These are phyloP conservation scores for Chenopodium quinoa DNA, from an alignment of 148 eudicot species.

Conservation along the genomic window DNA sequence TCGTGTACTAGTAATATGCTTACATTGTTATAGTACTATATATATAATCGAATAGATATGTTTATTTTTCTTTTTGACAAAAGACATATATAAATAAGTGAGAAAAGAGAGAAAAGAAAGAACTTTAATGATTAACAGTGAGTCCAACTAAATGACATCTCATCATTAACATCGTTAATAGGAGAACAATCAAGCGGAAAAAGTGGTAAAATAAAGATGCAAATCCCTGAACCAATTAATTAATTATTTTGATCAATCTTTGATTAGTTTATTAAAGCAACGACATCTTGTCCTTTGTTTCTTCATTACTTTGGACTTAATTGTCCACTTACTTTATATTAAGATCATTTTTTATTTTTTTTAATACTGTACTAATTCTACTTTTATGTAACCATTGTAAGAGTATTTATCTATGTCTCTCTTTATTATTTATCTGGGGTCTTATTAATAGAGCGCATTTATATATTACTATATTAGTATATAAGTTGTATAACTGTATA, in stretches of 20 bases:
- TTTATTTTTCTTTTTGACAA: too few species aligned
- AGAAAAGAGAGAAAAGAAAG: not conserved
- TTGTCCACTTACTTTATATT: constrained; percentile 15
- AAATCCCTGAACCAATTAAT: not conserved
- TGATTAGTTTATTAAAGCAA: not conserved
- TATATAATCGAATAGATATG: too few species aligned
- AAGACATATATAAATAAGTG: too few species aligned
- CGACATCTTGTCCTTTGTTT: constrained; percentile 8
- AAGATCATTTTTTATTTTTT: not conserved
- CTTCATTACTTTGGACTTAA: not conserved
- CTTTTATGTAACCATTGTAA: not conserved
- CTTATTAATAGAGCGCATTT: not conserved
- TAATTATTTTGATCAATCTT: not conserved
- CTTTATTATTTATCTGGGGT: not conserved
- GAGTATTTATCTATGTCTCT: not conserved
- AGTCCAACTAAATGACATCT: constrained; percentile 16
- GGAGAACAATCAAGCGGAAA: constrained; percentile 10
- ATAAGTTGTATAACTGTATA: too few species aligned
- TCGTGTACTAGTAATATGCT: too few species aligned
- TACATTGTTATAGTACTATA: too few species aligned
- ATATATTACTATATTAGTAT: too few species aligned
- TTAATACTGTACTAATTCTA: not conserved
- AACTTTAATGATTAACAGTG: constrained; percentile 21
- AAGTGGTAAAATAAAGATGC: constrained; percentile 12
- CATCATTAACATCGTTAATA: constrained; percentile 16